Base-by-base conservation (phyloP, 2,329 filamentous ascomycete genomes). In the Fonsecaea multimorphosa region DNA sequence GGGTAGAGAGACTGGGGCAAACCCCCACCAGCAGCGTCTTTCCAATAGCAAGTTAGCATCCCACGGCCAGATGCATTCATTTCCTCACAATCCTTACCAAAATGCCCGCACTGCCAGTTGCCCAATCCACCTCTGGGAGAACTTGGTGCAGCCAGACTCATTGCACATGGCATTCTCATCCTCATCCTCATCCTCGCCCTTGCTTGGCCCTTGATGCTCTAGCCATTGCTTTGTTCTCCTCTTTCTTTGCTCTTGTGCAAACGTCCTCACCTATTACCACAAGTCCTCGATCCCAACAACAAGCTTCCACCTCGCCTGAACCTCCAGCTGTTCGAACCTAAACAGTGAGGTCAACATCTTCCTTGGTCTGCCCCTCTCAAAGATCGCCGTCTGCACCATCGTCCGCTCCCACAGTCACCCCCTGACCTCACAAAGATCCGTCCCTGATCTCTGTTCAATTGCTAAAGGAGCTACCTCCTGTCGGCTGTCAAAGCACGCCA, bases 401-500 rank as follows among this genome's bases (percentile, higher is more conserved):
- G 29, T 29, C 58, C n/a, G 54, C 40, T 52, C 46, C 53, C 38
- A 40, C 16, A 49, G 38, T 36, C 8, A 8, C 54, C 6, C 22
- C 38, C 44, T 52, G 22, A 46, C 44, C 53, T 58, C 55, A 56
- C 27, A 53, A 52, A 63, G 49, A 22, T 14, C 24, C 29, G 40
- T 34, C 24, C 31, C 14, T 56, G 46, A 31, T 31, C 40, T 32
- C 4, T 40, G 32, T 16, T 60, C 38, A 29, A 54, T 57, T 57
- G 60, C 63, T 36, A 56, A 55, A 56, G 55, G 24, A 52, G 34
- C 34, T 44, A 61, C 58, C 52, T 58, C 57, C 40, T 12, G 29
- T 56, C 40, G 27, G 29, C 53, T 40, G 53, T 60, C 63, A 31
- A 52, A 59, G 58, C 64, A 65, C 32, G 22, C 44, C 67, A 29